Evolutionary conservation across 192 early-diverging fungal genomes (phyloP).

Genomic region (Chytriomyces sp.): DNA sequence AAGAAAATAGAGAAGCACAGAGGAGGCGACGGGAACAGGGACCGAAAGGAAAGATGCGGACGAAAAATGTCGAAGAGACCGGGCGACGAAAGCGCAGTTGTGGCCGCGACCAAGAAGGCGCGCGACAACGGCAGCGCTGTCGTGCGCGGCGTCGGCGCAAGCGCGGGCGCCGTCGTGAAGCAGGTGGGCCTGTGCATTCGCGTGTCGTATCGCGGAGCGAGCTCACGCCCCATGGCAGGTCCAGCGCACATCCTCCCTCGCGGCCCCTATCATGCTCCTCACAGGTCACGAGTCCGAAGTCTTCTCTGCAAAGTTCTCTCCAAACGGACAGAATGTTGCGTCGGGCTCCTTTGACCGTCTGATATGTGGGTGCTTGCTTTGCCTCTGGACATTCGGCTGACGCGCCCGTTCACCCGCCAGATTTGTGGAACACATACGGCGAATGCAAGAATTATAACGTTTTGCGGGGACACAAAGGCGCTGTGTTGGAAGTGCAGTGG

Average conservation of each 20-base stretch:
- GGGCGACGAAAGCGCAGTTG: background rate
- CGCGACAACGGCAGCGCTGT: background rate
- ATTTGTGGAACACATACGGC: conserved; percentile 89
- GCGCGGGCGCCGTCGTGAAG: conserved; percentile 23
- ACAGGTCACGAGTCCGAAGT: conserved; percentile 84
- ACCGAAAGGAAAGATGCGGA: too few species aligned
- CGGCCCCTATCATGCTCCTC: conserved; percentile 85
- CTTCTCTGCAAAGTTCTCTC: conserved; percentile 83
- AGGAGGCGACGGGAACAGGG: too few species aligned
- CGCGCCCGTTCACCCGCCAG: conserved; percentile 51
- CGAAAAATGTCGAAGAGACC: background rate
- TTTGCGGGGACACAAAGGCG: conserved; percentile 83
- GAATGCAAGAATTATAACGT: conserved; percentile 87
- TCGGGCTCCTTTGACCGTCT: conserved; percentile 79
- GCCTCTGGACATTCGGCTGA: background rate
- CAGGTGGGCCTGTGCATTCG: background rate
- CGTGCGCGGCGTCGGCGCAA: background rate
- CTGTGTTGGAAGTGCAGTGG: conserved; percentile 91
- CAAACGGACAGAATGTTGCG: conserved; percentile 78
- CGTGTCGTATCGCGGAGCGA: background rate
- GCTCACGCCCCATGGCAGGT: conserved; percentile 20
- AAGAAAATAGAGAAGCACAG: too few species aligned
- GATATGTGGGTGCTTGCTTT: conserved; percentile 65
- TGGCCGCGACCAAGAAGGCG: background rate
- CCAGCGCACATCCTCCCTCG: conserved; percentile 73